Evolutionary conservation across 495 filamentous ascomycete genomes (phyloP).

Genomic region (Penicillium alfredii): DNA sequence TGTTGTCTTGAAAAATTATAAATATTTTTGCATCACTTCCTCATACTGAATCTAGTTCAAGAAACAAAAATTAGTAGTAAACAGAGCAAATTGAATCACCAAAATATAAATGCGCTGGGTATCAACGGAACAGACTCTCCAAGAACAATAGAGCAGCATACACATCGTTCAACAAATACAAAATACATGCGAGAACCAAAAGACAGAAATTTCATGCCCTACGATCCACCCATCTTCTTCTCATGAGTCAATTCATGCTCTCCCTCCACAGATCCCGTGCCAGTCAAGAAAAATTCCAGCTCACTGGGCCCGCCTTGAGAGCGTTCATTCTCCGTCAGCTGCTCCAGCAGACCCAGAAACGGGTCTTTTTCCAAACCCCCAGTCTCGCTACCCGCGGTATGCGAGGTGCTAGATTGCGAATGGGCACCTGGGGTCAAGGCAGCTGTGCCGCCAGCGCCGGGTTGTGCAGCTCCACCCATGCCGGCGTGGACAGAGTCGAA

Average conservation of each 20-base stretch:
- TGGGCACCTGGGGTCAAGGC: slow-evolving; percentile 34
- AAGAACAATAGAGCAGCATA: too few species aligned
- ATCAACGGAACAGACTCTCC: too few species aligned
- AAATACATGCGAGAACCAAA: too few species aligned
- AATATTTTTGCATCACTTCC: too few species aligned
- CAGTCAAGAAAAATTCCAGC: slow-evolving; percentile 62
- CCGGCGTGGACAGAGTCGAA: slow-evolving; percentile 27
- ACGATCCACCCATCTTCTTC: slow-evolving; percentile 1
- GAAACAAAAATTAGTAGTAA: too few species aligned
- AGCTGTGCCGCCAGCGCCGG: slow-evolving; percentile 1
- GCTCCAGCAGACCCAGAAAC: slow-evolving; percentile 71
- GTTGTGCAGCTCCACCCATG: slow-evolving; percentile 2
- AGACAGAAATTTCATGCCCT: too few species aligned
- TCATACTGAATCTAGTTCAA: too few species aligned
- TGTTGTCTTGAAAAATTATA: too few species aligned
- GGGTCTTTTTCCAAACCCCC: slow-evolving; percentile 62
- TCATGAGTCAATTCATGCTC: slow-evolving; percentile 5
- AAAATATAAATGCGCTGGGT: too few species aligned
- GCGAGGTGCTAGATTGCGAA: slow-evolving; percentile 32
- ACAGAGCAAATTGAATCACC: too few species aligned
- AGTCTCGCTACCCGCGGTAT: slow-evolving; percentile 23
- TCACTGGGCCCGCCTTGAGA: slow-evolving; percentile 57
- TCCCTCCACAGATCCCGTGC: slow-evolving; percentile 18
- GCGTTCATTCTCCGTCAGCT: slow-evolving; percentile 71
- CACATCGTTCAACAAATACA: too few species aligned